phyloP scores from a whole-genome alignment of 73 alveolate species.

The Paramecium sonneborni region DNA sequence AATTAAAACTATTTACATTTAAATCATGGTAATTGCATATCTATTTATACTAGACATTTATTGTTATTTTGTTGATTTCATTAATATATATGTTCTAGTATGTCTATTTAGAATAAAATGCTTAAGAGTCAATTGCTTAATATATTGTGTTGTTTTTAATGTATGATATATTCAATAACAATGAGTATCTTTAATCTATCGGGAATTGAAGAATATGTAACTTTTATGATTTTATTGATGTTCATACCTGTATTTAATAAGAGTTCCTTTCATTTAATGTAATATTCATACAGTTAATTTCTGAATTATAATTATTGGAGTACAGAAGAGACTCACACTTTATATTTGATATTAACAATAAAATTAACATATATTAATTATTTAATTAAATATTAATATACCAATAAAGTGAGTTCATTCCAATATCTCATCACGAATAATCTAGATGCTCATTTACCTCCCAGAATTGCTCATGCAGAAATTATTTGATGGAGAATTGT shows the following conservation, averaged over 20 bases:
- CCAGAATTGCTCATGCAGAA: background rate
- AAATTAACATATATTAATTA: background rate
- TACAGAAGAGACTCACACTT: background rate
- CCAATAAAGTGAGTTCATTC: background rate
- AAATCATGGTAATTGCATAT: background rate
- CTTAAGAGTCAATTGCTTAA: background rate
- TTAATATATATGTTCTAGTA: background rate
- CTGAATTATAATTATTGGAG: background rate
- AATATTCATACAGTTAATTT: background rate
- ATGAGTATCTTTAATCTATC: background rate
- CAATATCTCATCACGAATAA: background rate
- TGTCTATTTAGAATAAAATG: background rate
- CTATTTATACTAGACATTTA: background rate
- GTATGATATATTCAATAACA: background rate
- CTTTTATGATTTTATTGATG: background rate
- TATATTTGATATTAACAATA: background rate
- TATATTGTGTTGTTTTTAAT: background rate
- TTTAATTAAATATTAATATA: background rate
- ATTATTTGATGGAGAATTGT: background rate
- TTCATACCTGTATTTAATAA: slow-evolving; percentile 6
- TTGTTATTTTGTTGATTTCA: background rate
- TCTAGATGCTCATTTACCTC: background rate
- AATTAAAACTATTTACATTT: background rate
- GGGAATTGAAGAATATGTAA: slow-evolving; percentile 16
- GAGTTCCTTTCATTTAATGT: background rate